Base-by-base conservation (phyloP, 23 red algal genomes). In the Gracilariopsis chorda region DNA sequence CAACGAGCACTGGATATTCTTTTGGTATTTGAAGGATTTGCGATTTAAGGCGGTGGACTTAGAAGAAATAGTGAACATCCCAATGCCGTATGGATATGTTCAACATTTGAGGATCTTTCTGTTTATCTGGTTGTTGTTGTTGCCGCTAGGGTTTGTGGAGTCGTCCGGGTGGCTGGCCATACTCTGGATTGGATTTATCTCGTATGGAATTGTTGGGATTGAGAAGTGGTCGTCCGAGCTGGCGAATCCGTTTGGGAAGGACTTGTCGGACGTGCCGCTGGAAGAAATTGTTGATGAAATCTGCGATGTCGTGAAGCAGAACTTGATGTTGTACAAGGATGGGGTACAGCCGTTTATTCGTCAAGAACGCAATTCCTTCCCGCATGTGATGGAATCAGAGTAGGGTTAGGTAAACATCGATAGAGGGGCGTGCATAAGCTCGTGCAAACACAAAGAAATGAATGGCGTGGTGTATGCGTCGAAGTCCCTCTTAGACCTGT, bases 61-160 rank as follows among this genome's bases (percentile, higher is more conserved):
- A 21, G 33, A 46, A 23, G 28, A 14, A 7, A 82, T 82, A 20
- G 33, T 63, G 28, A 28, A 42, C 16, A 28, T 63, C 33, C 78
- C 78, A 24, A 4, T 82, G 46, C 78, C 78, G 35, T 82, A 36
- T 59, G 78, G 78, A 3, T 82, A 82, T 55, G 47, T 82, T 14
- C 78, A 82, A 43, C 78, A 82, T 82, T 25, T 82, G 56, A 30
- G 49, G 1, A 82, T 82, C 7, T 34, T 82, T 63, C n/a, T 82
- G 7, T 30, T 63, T 27, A 82, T 82, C 29, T 82, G 78, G 78
- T 58, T 82, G 4, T 12, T 59, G 19, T 23, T 82, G 48, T 59
- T 82, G 49, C 78, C 78, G 35, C 51, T 82, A 33, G 48, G 44
- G 7, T 45, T 82, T 20, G 48, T 82, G 23, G 78, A 82, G 29